Base-by-base conservation (phyloP, 768 basidiomycete species). In the Pseudohyphozyma bogoriensis region DNA sequence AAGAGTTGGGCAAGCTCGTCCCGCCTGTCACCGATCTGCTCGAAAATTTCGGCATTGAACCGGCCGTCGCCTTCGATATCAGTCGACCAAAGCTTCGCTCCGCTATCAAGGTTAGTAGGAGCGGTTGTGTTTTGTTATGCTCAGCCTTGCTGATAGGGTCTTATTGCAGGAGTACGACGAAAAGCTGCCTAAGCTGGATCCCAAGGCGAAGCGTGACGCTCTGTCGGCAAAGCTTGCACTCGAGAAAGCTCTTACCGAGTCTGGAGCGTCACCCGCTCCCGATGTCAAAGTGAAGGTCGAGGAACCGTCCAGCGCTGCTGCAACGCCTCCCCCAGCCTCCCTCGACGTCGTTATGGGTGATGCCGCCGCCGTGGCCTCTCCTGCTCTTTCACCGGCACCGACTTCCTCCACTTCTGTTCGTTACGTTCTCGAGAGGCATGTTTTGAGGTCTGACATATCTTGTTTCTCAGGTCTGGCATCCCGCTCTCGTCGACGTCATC, bases 11-110 rank as follows among this genome's bases (percentile, higher is more conserved):
- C 45, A 82, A 80, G 68, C 77, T 89, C 28, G 75, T 92, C 9
- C 92, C 93, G 7, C 76, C 86, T 22, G 76, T 95, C 13, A 74
- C 76, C 2, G 85, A 87, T 32, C 79, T 97, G 12, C 83, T 83
- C 55, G 77, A 80, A 54, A 78, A 79, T 40, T 97, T 86, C 73
- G 87, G 85, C 10, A 82, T 99, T 47, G 82, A 84, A 60, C 82
- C 86, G 39, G 82, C 87, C 16, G 84, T 95, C 58, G 89, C 90
- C 55, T 95, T 97, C 87, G 89, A 92, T 71, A 85, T 97, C 59
- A 80, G 89, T 40, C 82, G 95, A 20, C 91, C 93, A 3, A 55
- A 55, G 35, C 52, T 70, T 3, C 50, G 66, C 1, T 39, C 46
- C 5, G 59, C 59, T 16, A 63, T 72, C n/a, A 66, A 69, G 58